Evolutionary conservation across 1,139 yeast species (phyloP).

Genomic region (Candida smagusa): DNA sequence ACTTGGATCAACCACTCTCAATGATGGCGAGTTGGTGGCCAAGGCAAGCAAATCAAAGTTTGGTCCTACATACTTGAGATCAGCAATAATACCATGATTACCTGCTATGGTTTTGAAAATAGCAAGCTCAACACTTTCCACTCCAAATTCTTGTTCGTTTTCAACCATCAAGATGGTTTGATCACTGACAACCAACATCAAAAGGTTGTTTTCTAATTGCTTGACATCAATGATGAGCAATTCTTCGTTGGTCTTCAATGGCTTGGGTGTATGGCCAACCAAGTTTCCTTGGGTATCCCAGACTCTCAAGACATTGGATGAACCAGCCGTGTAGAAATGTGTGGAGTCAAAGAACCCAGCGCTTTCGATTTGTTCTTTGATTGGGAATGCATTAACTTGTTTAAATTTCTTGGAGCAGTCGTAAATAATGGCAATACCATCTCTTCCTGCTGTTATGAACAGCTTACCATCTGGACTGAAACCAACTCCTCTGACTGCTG

Average conservation of each 20-base stretch:
- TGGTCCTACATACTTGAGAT: conserved; percentile 74
- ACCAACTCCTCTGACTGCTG: conserved; percentile 85
- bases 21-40: conserved; percentile 93
- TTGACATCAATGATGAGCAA: conserved; percentile 61
- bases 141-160: conserved; percentile 12
- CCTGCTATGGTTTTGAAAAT: conserved; percentile 69
- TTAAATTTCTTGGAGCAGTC: conserved; percentile 48
- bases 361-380: conserved; percentile 76
- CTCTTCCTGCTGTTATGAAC: conserved; percentile 86
- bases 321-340: conserved; percentile 76
- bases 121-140: conserved; percentile 10
- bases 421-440: conserved; percentile 69
- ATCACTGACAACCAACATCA: conserved; percentile 65
- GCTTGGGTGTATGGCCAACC: conserved; percentile 46
- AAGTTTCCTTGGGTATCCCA: conserved; percentile 51
- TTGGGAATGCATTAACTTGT: conserved; percentile 65
- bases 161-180: conserved; percentile 69
- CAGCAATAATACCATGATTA: conserved; percentile 94
- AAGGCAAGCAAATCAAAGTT: conserved; percentile 57
- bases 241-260: conserved; percentile 63
- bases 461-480: conserved; percentile 52
- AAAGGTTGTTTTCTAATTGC: conserved; percentile 20
- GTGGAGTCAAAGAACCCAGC: conserved; percentile 59
- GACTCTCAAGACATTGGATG: conserved; percentile 59
- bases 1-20: conserved; percentile 62